Evolutionary conservation across 2,329 filamentous ascomycete genomes (phyloP), one percentile per base, ranked within the genome.

Genomic region (Laburnicola sp.): DNA sequence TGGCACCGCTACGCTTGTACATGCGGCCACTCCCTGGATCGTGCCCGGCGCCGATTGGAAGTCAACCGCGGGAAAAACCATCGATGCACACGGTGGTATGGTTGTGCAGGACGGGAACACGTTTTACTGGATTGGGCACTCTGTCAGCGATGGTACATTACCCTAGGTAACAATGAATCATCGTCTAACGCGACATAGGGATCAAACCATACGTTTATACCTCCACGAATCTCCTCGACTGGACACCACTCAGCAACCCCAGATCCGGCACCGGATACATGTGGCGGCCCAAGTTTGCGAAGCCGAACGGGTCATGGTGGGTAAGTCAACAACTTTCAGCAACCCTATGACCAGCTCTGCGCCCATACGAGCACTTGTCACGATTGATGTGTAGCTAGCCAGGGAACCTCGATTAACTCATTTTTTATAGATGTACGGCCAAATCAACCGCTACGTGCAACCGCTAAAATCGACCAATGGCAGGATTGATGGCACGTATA

Each of bases 41-140:
- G 71, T 71, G 1, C 71, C 74, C 2, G 74, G 73, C 6, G 67
- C 73, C 6, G 64, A 69, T 2, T 76, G 73, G 74, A 68, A 66
- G 27, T 72, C 75, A 41, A 75, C 71, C 2, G 62, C 64, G 6
- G 70, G 69, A 27, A 70, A 69, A 27, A 75, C 72, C 49, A 75
- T 75, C 47, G 72, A 76, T 51, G 73, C 73, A 2, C 74, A 76
- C 54, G 74, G 74, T 23, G 73, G 74, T 6, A 68, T 65, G 40
- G 66, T 76, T 32, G 58, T 73, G 1, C 59, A 74, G 56, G 59
- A 66, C 4, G 72, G 65, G 5, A 64, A 69, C 50, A 75, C 68
- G 1, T 76, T 74, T 50, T 76, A 75, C 47, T 76, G 74, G 74
- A 53, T 75, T 48, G 74, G 74, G 3, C 71, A 76, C 8, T 66